Base-by-base conservation (phyloP, 441 rosid species). In the Daphne laureola region DNA sequence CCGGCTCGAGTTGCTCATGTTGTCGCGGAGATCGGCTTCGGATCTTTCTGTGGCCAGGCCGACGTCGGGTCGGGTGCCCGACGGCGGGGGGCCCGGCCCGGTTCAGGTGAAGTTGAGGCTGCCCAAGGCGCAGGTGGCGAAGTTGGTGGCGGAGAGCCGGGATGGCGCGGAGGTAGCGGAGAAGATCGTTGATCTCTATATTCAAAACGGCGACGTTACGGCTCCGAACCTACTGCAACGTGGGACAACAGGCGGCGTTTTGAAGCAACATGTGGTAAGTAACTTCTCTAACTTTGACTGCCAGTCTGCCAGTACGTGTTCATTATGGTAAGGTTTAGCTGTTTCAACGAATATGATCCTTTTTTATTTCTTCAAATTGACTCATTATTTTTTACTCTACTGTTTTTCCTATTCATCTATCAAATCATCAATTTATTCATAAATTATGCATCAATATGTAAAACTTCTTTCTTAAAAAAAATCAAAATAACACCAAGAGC, bases 1-100 rank as follows among this genome's bases (percentile, higher is more conserved):
- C 46, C 31, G 86, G 73, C 67, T 81, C 23, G 87, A 81, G 53
- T 64, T 66, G 56, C 64, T 83, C 62, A 78, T 76, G 91, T 62
- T 84, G 12, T 77, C 85, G 1, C 63, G 87, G 59, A 73, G 83
- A 62, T 54, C 87, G 1, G 78, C 59, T 8, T 81, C 87, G 0
- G 85, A 81, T 61, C 70, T 84, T 4, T 9, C 76, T 14, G 9
- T 50, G 3, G 75, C 25, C 3, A 57, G 75, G 55, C 68, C 68
- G 0, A 44, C 59, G 13, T 23, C 66, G 8, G 50, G 58, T 15
- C 42, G 21, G 0, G 60, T 21, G 23, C 6, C 53, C 0, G 69
- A 47, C 45, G 69, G 61, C 40, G 25, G 58, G 12, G 62, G 26
- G 27, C 62, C 38, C 1, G 54, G 61, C 4, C 51, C 57, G 31